Evolutionary conservation across 2,329 filamentous ascomycete genomes (phyloP).

Genomic region (Orbilia oligospora): DNA sequence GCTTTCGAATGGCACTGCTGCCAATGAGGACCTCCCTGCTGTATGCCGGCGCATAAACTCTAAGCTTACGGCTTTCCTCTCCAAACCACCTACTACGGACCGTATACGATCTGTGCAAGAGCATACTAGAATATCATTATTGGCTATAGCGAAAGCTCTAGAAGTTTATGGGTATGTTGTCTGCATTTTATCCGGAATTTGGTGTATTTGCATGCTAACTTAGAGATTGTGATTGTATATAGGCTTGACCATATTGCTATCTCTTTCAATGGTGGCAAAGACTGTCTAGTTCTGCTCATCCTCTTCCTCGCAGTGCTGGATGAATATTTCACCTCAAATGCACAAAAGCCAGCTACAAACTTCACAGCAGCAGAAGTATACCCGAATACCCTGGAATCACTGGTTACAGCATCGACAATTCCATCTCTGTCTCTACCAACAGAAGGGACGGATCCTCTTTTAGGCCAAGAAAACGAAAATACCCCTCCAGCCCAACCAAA

Average conservation of each 20-base stretch:
- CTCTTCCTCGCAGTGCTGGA: conserved; percentile 80
- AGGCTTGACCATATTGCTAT: conserved; percentile 85
- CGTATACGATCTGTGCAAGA: conserved; percentile 76
- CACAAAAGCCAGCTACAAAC: conserved; percentile 66
- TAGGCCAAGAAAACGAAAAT: conserved; percentile 44
- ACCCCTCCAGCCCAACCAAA: conserved; percentile 41
- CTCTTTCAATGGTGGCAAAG: conserved; percentile 98
- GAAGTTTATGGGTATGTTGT: conserved; percentile 77
- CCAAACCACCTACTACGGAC: conserved; percentile 72
- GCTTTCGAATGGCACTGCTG: conserved; percentile 13
- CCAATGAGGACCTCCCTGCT: conserved; percentile 54
- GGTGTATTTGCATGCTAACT: conserved; percentile 15
- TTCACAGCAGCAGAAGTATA: conserved; percentile 49
- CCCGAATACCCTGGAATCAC: conserved; percentile 36
- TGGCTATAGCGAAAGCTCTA: conserved; percentile 81
- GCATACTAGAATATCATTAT: conserved; percentile 80
- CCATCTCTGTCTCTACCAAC: conserved; percentile 65
- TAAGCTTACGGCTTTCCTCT: conserved; percentile 77
- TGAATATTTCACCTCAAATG: conserved; percentile 66
- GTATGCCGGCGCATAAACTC: conserved; percentile 72
- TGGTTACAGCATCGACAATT: conserved; percentile 35
- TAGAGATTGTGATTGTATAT: conserved; percentile 27
- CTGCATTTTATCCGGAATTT: neutral
- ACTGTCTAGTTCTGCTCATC: conserved; percentile 92
- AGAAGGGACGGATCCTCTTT: conserved; percentile 62